Evolutionary conservation across 352 stramenopile species (phyloP).

Genomic region (Saprolegnia parasitica): DNA sequence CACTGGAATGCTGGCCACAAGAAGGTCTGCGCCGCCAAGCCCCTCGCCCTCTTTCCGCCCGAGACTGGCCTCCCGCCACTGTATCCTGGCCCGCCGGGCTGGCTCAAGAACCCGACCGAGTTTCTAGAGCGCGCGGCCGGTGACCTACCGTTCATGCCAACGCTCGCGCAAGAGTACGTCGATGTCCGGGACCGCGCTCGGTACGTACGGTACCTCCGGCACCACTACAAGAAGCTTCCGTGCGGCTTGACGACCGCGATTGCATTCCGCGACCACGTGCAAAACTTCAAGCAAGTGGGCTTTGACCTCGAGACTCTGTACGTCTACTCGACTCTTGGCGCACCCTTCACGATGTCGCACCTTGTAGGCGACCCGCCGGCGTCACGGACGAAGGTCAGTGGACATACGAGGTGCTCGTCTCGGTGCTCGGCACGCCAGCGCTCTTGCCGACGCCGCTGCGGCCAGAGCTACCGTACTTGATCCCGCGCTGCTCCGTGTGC

Average conservation of each 20-base stretch:
- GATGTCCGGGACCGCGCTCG: conserved; percentile 18
- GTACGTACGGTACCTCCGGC: conserved; percentile 19
- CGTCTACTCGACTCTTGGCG: background rate
- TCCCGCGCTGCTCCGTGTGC: conserved; percentile 20
- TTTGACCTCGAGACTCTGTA: conserved; percentile 24
- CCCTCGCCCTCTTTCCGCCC: conserved; percentile 13
- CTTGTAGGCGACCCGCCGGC: conserved; percentile 6
- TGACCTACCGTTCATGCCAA: conserved; percentile 18
- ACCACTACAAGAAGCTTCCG: conserved; percentile 25
- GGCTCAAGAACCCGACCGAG: background rate
- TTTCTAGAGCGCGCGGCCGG: conserved; percentile 13
- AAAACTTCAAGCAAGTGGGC: conserved; percentile 17
- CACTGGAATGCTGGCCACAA: conserved; percentile 27
- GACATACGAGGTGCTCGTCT: conserved; percentile 14
- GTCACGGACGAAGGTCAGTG: conserved; percentile 21
- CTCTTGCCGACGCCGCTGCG: conserved; percentile 8
- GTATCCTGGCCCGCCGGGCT: conserved; percentile 23
- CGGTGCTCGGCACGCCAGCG: conserved; percentile 12
- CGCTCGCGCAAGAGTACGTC: conserved; percentile 19
- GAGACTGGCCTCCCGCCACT: conserved; percentile 17
- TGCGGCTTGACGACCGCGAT: conserved; percentile 11
- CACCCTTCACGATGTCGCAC: background rate
- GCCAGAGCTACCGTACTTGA: background rate
- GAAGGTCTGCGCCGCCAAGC: conserved; percentile 21
- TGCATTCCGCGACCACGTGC: conserved; percentile 13